Evolutionary conservation across 208 protist genomes (phyloP), one percentile per base, ranked within the genome.

Genomic region (Trypanosoma brucei): DNA sequence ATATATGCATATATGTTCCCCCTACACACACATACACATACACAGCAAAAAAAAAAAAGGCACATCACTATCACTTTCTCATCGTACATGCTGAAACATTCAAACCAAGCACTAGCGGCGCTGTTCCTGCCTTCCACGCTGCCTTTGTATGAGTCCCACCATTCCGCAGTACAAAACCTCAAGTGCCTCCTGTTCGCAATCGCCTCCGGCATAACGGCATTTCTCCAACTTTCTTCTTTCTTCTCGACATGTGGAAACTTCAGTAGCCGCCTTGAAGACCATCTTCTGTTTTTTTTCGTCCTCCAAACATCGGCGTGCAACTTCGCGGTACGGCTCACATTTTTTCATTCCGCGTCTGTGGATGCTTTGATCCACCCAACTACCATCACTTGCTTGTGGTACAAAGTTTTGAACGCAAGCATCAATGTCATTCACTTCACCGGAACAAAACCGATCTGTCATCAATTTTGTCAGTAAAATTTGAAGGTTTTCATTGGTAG

Each of bases 401-500:
- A 94, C 82, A 58, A 79, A 94, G 76, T 94, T 94, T 50, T 91
- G 80, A 36, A 92, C 72, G 63, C 88, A 94, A n/a, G 88, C 88
- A 30, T 91, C 81, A 11, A 92, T 39, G 60, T 94, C 85, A 51
- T 74, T 79, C 5, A 72, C 54, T 78, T 92, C 80, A 13, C 77
- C 75, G 1, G 64, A 58, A 51, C 88, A 94, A 66, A 92, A 94
- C 31, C 83, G 78, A 50, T 88, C 79, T 3, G 80, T 88, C 83
- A 94, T 85, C 14, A 94, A 61, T 76, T 92, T 91, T 33, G 88
- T 91, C 33, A 94, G 76, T 33, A 94, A 79, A 56, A 92, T 63
- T 71, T 94, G 79, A 3, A 94, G 56, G 55, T 91, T 91, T 63
- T 94, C 84, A 49, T 91, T 84, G 34, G 62, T 91, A 34, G 78